Base-by-base conservation (phyloP, 352 stramenopile species). In the Globisporangium heterothallicum region DNA sequence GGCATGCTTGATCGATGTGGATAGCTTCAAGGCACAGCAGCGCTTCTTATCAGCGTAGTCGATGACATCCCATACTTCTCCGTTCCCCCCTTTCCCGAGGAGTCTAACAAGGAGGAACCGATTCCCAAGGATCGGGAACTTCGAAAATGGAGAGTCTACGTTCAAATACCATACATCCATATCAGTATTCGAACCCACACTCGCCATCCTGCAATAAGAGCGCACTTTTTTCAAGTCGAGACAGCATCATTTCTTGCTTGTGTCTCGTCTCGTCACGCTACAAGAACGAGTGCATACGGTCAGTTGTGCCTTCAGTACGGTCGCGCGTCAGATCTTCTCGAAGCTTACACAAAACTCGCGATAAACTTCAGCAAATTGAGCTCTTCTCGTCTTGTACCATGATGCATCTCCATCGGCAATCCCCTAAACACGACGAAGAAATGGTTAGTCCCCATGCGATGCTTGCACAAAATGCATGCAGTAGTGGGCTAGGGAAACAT, bases 41-140 rank as follows among this genome's bases (percentile, higher is more conserved):
- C 70, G 61, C 41, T 86, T 81, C 26, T 82, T 59, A 52, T 87
- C 71, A 22, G 66, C 71, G 45, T 83, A 91, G 64, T 91, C 80
- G 14, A 91, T 54, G n/a, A 88, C 72, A 30, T 86, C 78, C 80
- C 80, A 91, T 2, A 91, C 80, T 65, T 91, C 80, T 35, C 80
- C 80, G 36, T 91, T 88, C 27, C 80, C 80, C 48, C 80, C 80
- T 52, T 84, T 88, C 40, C 80, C 80, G 40, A 81, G 66, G 13
- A 91, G 63, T 38, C 72, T 70, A 47, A 79, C 64, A 32, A 88
- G 53, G 3, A 88, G 34, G 56, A 88, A 91, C 4, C 80, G 66
- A 32, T 91, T 88, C 30, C 63, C 70, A 12, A 91, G 61, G 49
- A 87, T 74, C 0, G 80, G 80, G 26, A 88, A 84, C 50, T 83